Base-by-base conservation (phyloP, 495 filamentous ascomycete species). In the Aspergillus ellipticus region DNA sequence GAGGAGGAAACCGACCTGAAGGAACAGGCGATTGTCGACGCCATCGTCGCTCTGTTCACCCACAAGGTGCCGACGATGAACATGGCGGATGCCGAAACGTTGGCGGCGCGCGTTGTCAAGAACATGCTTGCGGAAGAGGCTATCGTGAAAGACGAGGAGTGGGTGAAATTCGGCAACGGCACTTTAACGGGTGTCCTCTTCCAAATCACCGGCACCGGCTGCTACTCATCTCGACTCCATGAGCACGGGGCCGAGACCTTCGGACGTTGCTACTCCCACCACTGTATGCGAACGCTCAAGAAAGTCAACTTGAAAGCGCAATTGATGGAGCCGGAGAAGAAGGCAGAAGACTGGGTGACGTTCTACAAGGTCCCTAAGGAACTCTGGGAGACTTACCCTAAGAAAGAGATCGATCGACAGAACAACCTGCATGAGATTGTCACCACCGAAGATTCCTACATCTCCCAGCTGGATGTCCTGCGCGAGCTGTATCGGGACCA, bases 41-140 rank as follows among this genome's bases (percentile, higher is more conserved):
- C 89, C 2, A 82, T 97, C 41, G 86, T 96, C 20, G 89, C 85
- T 8, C 75, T 99, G 19, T 97, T 99, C 67, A 96, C 92, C 15
- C 85, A 92, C 72, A 96, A 96, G 70, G 92, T 99, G 2, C 92
- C 95, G 1, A 99, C 93, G 0, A 97, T 99, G 94, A 97, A 99
- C 63, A 92, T 91, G 43, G 92, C 94, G 2, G 94, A 97, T 78
- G 95, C 95, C 2, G 94, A 99, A 66, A 86, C 87, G 6, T 76
- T 99, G 19, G 88, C 89, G 45, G 81, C 85, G 42, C 84, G 82
- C 48, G 89, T 96, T 1, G 89, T 96, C 2, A 76, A 82, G 35
- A 83, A 86, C 31, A 96, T 99, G 91, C 79, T 91, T 51, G 75
- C 80, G 2, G 84, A 87, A 42, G 90, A 86, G 20, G 88, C 88